Evolutionary conservation across 1,139 yeast species (phyloP), one percentile per base, ranked within the genome.

Genomic region (Diutina ranongensis): DNA sequence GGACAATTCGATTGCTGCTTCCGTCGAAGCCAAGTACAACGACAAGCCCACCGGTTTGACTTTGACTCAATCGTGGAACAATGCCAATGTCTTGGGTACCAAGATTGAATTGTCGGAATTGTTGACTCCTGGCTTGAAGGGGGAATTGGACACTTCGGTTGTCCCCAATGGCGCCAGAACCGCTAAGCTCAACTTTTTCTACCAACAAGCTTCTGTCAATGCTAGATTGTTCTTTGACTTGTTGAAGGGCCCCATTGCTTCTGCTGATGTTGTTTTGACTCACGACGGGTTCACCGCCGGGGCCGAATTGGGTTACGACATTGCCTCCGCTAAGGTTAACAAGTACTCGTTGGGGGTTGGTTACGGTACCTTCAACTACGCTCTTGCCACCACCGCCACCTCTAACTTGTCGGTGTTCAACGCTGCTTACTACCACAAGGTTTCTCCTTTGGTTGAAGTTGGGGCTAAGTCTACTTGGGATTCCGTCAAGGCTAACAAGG

Each of bases 381-480:
- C 94, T 52, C 80, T 92, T 56, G 88, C 96, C 52, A 76, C 92
- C 55, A 80, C 94, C 58, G 88, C 95, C 60, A 78, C 94, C 64
- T 80, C 84, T 74, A 87, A 88, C 80, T 78, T 89, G 65, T 78
- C 88, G 50, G 82, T 89, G 56, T 87, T 83, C 78, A 76, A 96
- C 49, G 97, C 97, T 59, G 92, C 96, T 58, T 88, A 89, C 81
- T 92, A 80, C 88, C 97, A 92, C 83, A 84, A 77, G 70, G 95
- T 92, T 55, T 79, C 88, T 58, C 85, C 94, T 55, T 71, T 74
- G 59, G 88, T 92, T 58, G 96, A 92, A 78, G 95, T 89, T 59
- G 97, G 97, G 74, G 95, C 97, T 60, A 89, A 85, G 78, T 95
- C 97, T 61, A 82, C 94, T 56, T 86, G 94, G 82, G 96, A 88